Conservation (phyloP, 768 basidiomycete genomes). For the Gelatoporia subvermispora region DNA sequence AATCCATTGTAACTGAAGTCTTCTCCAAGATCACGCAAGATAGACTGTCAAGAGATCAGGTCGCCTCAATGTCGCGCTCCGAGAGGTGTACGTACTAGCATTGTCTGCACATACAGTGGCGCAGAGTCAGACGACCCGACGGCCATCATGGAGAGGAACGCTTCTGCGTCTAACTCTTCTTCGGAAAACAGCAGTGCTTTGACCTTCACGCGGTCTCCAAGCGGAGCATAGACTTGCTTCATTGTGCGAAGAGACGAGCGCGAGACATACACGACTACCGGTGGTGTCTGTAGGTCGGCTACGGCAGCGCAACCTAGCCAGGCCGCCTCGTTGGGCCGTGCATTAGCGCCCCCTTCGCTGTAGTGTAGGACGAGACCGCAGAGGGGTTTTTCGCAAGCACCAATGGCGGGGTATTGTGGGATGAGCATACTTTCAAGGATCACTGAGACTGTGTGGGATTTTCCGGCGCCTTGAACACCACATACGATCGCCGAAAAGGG, state of each 20-base stretch:
- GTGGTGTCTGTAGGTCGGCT: slow-evolving; percentile 25
- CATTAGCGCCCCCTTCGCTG: slow-evolving; percentile 56
- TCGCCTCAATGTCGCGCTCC: background rate
- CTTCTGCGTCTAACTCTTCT: slow-evolving; percentile 63
- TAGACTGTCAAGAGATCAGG: slow-evolving; percentile 35
- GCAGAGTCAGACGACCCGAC: slow-evolving; percentile 55
- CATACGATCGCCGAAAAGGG: slow-evolving; percentile 73
- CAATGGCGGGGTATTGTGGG: slow-evolving; percentile 42
- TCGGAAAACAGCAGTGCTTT: slow-evolving; percentile 52
- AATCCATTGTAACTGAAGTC: slow-evolving; percentile 50
- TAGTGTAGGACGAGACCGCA: slow-evolving; percentile 65
- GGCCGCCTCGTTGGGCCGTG: slow-evolving; percentile 62
- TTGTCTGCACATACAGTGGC: slow-evolving; percentile 64
- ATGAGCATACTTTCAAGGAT: slow-evolving; percentile 70
- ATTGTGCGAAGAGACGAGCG: slow-evolving; percentile 57
- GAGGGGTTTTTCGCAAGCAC: slow-evolving; percentile 48
- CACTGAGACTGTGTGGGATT: slow-evolving; percentile 67
- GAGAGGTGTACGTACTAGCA: slow-evolving; percentile 43
- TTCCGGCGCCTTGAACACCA: slow-evolving; percentile 74
- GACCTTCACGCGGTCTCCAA: slow-evolving; percentile 43
- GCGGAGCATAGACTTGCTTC: slow-evolving; percentile 42
- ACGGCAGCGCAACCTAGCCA: slow-evolving; percentile 41
- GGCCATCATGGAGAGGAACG: slow-evolving; percentile 74
- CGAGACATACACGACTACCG: slow-evolving; percentile 51
- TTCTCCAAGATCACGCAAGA: slow-evolving; percentile 61